A percentile compares a stretch with the other conserved stretches of the same genome.
These are phyloP conservation scores for Ascochyta clinopodiicola DNA, from an alignment of 2,329 filamentous ascomycete genomes.

Conservation along the genomic window DNA sequence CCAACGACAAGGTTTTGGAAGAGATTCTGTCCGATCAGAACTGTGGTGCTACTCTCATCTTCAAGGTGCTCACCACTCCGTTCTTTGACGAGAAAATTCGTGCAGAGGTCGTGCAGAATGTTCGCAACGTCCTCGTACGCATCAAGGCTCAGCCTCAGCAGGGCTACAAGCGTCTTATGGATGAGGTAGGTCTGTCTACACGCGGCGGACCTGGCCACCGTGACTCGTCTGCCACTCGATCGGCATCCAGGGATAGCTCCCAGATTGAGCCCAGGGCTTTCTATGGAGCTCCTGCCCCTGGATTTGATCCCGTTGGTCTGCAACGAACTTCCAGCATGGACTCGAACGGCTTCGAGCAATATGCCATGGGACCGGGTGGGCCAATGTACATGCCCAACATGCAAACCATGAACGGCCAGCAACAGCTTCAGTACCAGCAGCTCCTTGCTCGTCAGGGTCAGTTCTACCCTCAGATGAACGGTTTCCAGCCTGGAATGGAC, in stretches of 20 bases:
- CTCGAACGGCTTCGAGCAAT: conserved; percentile 57
- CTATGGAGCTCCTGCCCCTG: conserved; percentile 45
- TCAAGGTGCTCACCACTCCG: conserved; percentile 96
- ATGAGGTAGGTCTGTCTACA: conserved; percentile 88
- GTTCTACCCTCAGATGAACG: conserved; percentile 56
- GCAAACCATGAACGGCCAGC: conserved; percentile 52
- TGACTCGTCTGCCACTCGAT: conserved; percentile 46
- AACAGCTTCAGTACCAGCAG: conserved; percentile 65
- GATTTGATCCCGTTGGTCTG: conserved; percentile 52
- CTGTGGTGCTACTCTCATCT: conserved; percentile 93
- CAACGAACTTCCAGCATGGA: conserved; percentile 59
- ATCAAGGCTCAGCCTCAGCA: conserved; percentile 94
- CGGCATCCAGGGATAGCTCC: conserved; percentile 48
- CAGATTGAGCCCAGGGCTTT: conserved; percentile 43
- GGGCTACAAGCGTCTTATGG: conserved; percentile 98
- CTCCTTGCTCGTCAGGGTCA: conserved; percentile 58
- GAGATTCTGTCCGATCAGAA: conserved; percentile 89
- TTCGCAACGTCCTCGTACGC: conserved; percentile 84
- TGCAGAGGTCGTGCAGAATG: conserved; percentile 85
- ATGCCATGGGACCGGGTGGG: conserved; percentile 43
- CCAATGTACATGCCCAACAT: conserved; percentile 48
- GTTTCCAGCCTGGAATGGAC: conserved; percentile 51
- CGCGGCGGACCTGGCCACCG: conserved; percentile 51
- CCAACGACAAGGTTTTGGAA: conserved; percentile 84
- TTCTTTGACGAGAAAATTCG: conserved; percentile 96